Percentiles rank a stretch among this genome's conserved stretches.
Conservation (phyloP, 257 asterid genomes). For the Jacaranda copaia region DNA sequence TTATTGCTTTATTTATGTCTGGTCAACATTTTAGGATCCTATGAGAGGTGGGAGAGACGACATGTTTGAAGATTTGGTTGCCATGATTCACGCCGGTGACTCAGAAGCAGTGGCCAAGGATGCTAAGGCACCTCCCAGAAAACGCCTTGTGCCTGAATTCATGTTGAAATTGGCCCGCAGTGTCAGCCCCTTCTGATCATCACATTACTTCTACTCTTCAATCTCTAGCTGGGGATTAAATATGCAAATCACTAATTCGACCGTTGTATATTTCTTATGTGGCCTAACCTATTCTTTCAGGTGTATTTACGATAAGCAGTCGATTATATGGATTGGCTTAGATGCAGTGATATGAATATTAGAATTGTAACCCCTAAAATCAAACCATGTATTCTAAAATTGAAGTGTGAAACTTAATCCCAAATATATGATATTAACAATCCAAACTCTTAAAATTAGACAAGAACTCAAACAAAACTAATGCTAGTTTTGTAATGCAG, state of each 20-base stretch:
- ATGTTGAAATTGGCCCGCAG: conserved; percentile 74
- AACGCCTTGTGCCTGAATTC: conserved; percentile 80
- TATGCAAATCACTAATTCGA: background rate
- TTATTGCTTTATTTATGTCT: background rate
- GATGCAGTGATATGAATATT: too few species aligned
- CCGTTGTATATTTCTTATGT: background rate
- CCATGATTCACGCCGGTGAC: conserved; percentile 64
- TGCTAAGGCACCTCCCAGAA: conserved; percentile 61
- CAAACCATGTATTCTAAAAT: too few species aligned
- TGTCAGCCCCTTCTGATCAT: conserved; percentile 72
- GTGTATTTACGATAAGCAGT: too few species aligned
- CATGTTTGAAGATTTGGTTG: conserved; percentile 73
- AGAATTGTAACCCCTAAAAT: too few species aligned
- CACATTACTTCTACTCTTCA: background rate
- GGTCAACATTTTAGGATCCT: conserved; percentile 64
- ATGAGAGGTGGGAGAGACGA: conserved; percentile 87
- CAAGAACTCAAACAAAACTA: too few species aligned
- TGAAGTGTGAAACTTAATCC: too few species aligned
- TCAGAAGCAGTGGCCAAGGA: conserved; percentile 59
- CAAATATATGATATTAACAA: too few species aligned
- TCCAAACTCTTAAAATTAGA: too few species aligned
- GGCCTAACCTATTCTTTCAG: background rate
- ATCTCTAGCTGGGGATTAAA: too few species aligned
- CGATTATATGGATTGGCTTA: too few species aligned
- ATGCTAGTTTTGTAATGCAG: too few species aligned